Percentiles rank a stretch among this genome's conserved stretches.
Evolutionary conservation across 1,284 basidiomycete species (phyloP).

Genomic region (Tilletiopsis washingtonensis): DNA sequence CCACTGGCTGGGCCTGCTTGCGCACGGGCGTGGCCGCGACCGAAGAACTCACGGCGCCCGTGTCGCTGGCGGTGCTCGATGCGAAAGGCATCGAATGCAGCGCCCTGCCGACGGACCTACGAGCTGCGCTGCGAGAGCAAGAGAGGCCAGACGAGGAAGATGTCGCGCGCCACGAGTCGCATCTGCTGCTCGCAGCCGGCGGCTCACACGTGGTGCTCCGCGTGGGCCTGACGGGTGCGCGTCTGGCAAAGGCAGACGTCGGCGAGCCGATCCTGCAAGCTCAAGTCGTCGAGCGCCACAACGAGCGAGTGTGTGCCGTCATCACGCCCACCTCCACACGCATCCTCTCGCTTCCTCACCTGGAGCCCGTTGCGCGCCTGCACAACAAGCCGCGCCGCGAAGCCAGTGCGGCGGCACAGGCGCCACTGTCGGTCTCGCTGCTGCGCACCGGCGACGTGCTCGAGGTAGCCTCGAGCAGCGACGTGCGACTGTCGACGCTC

Average conservation of each 20-base stretch:
- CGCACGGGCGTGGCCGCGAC: slow-evolving; percentile 16
- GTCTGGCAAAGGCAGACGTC: slow-evolving; percentile 20
- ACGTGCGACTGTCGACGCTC: slow-evolving; percentile 37
- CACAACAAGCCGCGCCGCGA: slow-evolving; percentile 28
- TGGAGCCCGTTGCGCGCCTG: slow-evolving; percentile 26
- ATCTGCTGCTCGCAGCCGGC: slow-evolving; percentile 9
- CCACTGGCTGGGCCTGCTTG: slow-evolving; percentile 31
- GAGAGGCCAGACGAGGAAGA: background rate
- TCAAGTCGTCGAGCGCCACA: slow-evolving; percentile 19
- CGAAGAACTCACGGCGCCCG: slow-evolving; percentile 17
- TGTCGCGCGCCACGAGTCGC: background rate
- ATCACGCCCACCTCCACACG: slow-evolving; percentile 27
- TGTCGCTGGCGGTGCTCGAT: slow-evolving; percentile 24
- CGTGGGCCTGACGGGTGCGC: slow-evolving; percentile 27
- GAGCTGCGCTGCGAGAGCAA: slow-evolving; percentile 24
- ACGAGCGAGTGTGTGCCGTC: slow-evolving; percentile 22
- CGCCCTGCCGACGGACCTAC: slow-evolving; percentile 24
- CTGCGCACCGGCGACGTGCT: slow-evolving; percentile 29
- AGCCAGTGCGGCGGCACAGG: background rate
- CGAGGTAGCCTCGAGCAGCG: slow-evolving; percentile 32
- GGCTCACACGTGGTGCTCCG: slow-evolving; percentile 3
- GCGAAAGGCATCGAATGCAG: slow-evolving; percentile 13
- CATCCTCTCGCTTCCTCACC: slow-evolving; percentile 25
- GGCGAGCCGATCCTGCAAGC: slow-evolving; percentile 26
- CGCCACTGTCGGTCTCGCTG: slow-evolving; percentile 17